Evolutionary conservation across 23 red algal species (phyloP).

Genomic region (Chondrus crispus): DNA sequence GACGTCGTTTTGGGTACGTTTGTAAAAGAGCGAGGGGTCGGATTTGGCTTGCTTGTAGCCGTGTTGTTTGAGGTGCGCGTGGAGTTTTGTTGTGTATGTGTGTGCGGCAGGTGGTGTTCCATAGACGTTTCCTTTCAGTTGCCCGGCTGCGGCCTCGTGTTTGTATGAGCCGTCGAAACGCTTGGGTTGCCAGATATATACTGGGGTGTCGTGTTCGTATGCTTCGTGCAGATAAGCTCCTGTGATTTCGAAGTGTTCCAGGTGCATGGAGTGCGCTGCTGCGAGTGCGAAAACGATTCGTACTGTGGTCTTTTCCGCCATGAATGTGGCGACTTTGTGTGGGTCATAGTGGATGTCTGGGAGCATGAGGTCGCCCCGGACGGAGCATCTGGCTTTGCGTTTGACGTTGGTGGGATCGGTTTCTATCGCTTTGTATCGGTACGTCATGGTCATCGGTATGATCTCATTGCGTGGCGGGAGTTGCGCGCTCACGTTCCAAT

Average conservation of each 20-base stretch:
- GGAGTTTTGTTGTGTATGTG: too few species aligned
- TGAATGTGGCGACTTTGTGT: neutral
- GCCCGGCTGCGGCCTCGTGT: neutral
- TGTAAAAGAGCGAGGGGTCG: neutral
- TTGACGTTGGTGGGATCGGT: neutral
- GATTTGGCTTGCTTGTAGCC: too few species aligned
- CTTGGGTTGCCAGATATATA: neutral
- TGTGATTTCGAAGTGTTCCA: conserved; percentile 33
- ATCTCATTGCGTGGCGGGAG: too few species aligned
- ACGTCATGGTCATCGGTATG: neutral
- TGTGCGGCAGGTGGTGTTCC: neutral
- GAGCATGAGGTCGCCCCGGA: conserved; percentile 41
- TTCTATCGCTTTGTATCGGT: conserved; percentile 1
- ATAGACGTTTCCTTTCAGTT: neutral
- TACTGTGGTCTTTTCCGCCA: neutral
- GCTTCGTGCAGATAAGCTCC: neutral
- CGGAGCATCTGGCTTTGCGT: conserved; percentile 25
- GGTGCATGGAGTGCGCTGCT: neutral
- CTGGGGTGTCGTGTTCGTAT: neutral
- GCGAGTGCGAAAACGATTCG: neutral
- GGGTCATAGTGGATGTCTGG: conserved; percentile 43
- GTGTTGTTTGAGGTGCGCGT: too few species aligned
- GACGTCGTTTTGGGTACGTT: too few species aligned
- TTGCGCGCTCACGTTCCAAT: too few species aligned
- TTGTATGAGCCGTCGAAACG: neutral